Evolutionary conservation across 192 early-diverging fungal genomes (phyloP), one percentile per base, ranked within the genome.

Genomic region (Haplosporangium gracile): DNA sequence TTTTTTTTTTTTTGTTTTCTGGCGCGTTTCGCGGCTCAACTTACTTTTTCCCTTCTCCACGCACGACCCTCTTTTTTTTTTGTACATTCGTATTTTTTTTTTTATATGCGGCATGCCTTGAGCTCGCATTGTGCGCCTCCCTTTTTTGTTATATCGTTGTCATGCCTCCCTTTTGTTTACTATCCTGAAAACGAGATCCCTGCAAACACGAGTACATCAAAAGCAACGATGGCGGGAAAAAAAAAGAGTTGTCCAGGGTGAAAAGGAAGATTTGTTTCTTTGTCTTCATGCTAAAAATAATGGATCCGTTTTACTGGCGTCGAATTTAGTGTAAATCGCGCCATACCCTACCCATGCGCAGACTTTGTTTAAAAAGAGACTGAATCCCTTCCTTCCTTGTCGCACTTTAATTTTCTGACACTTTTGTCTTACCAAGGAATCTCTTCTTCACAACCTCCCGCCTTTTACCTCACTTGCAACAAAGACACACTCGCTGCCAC

Each of bases 281-380:
- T 43, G 8, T 5, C 9, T 43, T 43, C 42, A 26, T 6, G 26
- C 49, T 2, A 49, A 42, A 73, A 26, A n/a, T n/a, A n/a, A n/a
- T n/a, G n/a, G n/a, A n/a, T n/a, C n/a, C 36, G 36, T 2, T 36
- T 36, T 36, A 36, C 36, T 36, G 18, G 4, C 75, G 75, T 68
- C 47, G 55, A 2, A 68, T 68, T 76, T 16, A 34, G 4, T 32
- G 22, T 3, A 68, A 76, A 76, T 76, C 57, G 57, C 39, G 75
- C 42, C 57, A 65, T 76, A 11, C 0, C 9, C 40, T 15, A 0
- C 20, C 60, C 15, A 24, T 76, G 75, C 15, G 42, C 20, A 36
- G 40, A 68, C 20, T 0, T 11, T 9, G 5, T 7, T 32, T 29
- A n/a, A n/a, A 49, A 26, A 40, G 22, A 9, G 26, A 51, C 20